phyloP scores from a whole-genome alignment of 352 stramenopile species.

The Bremia lactucae region DNA sequence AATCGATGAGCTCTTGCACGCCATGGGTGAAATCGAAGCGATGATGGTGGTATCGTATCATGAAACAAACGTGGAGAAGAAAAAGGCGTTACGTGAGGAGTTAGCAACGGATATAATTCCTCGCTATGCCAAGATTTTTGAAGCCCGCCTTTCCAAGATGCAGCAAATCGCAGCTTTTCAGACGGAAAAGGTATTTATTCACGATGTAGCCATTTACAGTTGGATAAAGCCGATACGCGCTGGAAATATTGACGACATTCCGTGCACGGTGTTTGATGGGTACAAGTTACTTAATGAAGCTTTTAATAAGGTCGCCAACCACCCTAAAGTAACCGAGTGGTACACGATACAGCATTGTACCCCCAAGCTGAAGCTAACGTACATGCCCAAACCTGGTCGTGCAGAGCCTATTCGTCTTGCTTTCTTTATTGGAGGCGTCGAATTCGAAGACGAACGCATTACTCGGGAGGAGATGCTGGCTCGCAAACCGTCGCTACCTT shows the following conservation, averaged over 20 bases:
- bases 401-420: conserved; percentile 40
- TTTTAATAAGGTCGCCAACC: conserved; percentile 19
- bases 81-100: conserved; percentile 23
- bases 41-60: conserved; percentile 17
- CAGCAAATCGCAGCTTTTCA: conserved; percentile 23
- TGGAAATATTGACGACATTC: conserved; percentile 26
- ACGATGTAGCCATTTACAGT: conserved; percentile 26
- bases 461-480: conserved; percentile 20
- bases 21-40: conserved; percentile 22
- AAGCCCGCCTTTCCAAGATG: conserved; percentile 25
- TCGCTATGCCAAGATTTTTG: conserved; percentile 16
- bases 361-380: conserved; percentile 36
- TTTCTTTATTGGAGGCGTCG: conserved; percentile 32
- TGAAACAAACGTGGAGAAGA: conserved; percentile 27
- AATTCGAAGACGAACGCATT: conserved; percentile 39
- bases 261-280: conserved; percentile 16
- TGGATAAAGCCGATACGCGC: conserved; percentile 13
- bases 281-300: conserved; percentile 20
- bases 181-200: conserved; percentile 19
- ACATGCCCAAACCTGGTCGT: conserved; percentile 30
- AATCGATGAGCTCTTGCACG: conserved; percentile 45
- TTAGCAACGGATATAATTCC: conserved; percentile 20
- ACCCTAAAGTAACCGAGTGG: conserved; percentile 26
- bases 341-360: conserved; percentile 11
- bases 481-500: conserved; percentile 28